Evolutionary conservation across 2,329 filamentous ascomycete species (phyloP), one percentile per base, ranked within the genome.

Genomic region (Acrocalymma vagum): DNA sequence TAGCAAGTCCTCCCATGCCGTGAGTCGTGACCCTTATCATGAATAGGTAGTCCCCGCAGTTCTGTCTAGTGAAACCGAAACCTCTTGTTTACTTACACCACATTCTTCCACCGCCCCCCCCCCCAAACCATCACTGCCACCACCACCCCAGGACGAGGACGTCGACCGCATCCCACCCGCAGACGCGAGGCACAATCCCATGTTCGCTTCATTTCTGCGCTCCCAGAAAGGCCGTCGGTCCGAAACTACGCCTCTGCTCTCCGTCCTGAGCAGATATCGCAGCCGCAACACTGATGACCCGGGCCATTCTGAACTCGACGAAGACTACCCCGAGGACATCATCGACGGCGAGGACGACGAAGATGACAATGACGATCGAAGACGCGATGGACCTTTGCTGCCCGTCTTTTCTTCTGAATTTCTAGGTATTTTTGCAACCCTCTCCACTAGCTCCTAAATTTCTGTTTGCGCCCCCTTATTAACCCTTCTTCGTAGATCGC

Each of bases 361-460:
- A 7, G 53, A 66, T 23, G 60, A 65, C n/a, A 51, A 60, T 20
- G 47, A 58, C 13, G 55, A 58, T 27, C 48, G 58, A 13, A 55
- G 51, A 22, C 57, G 55, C 13, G 62, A 70, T 38, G 63, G 61
- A 2, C 65, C 70, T 17, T 28, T 72, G 42, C 60, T 72, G 35
- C 70, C 70, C 14, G 69, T 72, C 48, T 72, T 72, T 55, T 69
- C 67, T 14, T 60, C 68, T 2, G 58, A 67, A 13, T 48, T 69
- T 26, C 53, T 72, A 21, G 69, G 69, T 71, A 59, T 38, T 50
- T 51, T 21, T n/a, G n/a, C n/a, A n/a, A n/a, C n/a, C n/a, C n/a
- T n/a, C n/a, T n/a, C n/a, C n/a, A n/a, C n/a, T n/a, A n/a, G n/a
- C n/a, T n/a, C n/a, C n/a, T n/a, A n/a, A n/a, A n/a, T n/a, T n/a